These are phyloP conservation scores for Chytriomyces confervae DNA, from an alignment of 192 early-diverging fungal species.

Conservation along the genomic window DNA sequence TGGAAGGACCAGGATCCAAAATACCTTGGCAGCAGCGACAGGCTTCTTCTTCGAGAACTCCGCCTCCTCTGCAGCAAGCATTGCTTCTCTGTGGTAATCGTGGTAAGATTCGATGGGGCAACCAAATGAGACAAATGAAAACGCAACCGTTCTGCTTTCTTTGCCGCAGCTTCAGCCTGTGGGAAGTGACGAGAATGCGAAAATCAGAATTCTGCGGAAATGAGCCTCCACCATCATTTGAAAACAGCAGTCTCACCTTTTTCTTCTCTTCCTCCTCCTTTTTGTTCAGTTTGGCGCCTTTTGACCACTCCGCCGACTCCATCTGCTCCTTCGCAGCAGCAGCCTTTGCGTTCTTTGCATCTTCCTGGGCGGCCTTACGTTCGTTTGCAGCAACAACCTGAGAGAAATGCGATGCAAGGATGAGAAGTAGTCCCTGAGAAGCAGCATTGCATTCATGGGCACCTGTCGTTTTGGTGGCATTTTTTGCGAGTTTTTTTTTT, in stretches of 20 bases:
- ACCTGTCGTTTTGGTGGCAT: conserved; percentile 36
- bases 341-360: conserved; percentile 65
- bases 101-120: not conserved
- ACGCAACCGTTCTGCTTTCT: conserved; percentile 48
- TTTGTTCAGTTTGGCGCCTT: conserved; percentile 68
- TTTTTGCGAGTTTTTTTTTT: conserved; percentile 26
- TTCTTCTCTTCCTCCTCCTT: conserved; percentile 55
- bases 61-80: conserved; percentile 50
- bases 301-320: conserved; percentile 67
- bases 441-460: not conserved
- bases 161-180: conserved; percentile 44
- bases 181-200: not conserved
- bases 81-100: conserved; percentile 39
- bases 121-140: not conserved
- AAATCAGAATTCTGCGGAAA: not conserved
- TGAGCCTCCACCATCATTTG: not conserved
- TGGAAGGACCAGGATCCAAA: not conserved
- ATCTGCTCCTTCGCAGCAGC: conserved; percentile 60
- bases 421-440: not conserved
- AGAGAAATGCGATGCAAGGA: not conserved
- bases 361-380: conserved; percentile 68
- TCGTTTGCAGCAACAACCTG: conserved; percentile 67
- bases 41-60: conserved; percentile 37
- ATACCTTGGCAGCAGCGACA: not conserved
- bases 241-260: conserved; percentile 34